Conservation (phyloP, 1,139 yeast species). For the Nakaseomyces kungkrabaensis region DNA sequence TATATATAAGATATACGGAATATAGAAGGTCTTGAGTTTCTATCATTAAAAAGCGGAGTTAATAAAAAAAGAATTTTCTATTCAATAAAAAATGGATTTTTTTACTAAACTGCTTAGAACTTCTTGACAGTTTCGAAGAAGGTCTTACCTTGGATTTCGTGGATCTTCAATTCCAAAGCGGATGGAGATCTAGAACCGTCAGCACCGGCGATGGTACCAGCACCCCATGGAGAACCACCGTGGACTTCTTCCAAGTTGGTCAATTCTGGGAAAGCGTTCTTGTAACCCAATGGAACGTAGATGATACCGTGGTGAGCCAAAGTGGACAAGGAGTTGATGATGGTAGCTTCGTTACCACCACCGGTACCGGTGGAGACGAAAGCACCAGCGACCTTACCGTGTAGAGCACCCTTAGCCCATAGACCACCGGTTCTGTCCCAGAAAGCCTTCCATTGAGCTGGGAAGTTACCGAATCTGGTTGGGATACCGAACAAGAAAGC, state of each 20-base stretch:
- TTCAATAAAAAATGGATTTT: not conserved
- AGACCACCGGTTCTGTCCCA: conserved; percentile 77
- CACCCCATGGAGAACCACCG: conserved; percentile 83
- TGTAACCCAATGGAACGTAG: conserved; percentile 74
- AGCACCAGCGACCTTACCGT: conserved; percentile 68
- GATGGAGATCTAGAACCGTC: conserved; percentile 69
- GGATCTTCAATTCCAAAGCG: conserved; percentile 53
- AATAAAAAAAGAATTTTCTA: too few species aligned
- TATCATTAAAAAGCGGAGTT: not conserved
- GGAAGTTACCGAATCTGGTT: conserved; percentile 73
- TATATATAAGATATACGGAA: not conserved
- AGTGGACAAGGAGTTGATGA: conserved; percentile 53
- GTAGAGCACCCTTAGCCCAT: conserved; percentile 68
- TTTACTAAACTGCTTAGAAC: conserved; percentile 6
- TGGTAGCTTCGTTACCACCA: conserved; percentile 76
- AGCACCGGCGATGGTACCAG: conserved; percentile 64
- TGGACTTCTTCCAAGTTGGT: conserved; percentile 55
- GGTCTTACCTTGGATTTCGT: conserved; percentile 44
- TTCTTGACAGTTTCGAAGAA: conserved; percentile 34
- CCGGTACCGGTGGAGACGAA: conserved; percentile 73
- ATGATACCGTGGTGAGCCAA: conserved; percentile 73
- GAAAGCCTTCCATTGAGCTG: conserved; percentile 74
- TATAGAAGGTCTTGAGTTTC: not conserved
- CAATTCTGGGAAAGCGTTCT: conserved; percentile 46
- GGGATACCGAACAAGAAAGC: conserved; percentile 75